A percentile compares a stretch with the other conserved stretches of the same genome.
phyloP scores from a whole-genome alignment of 2,329 filamentous ascomycete genomes.

The Mariannaea elegans region DNA sequence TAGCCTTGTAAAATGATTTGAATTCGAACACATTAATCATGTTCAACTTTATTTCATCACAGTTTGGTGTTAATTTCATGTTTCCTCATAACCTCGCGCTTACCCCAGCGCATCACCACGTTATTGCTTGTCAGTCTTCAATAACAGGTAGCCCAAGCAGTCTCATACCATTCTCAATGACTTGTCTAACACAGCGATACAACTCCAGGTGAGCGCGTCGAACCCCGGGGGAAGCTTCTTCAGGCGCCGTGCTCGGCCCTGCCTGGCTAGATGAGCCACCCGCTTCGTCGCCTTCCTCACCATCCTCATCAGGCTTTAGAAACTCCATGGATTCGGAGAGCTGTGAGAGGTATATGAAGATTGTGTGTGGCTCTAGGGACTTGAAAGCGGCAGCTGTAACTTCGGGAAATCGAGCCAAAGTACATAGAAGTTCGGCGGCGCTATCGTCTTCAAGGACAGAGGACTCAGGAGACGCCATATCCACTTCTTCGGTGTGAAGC shows the following conservation, averaged over 20 bases:
- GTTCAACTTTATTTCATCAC: not conserved
- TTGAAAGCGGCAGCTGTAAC: constrained; percentile 69
- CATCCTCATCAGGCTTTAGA: not conserved
- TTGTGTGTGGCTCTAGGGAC: constrained; percentile 71
- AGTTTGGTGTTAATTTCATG: not conserved
- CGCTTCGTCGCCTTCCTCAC: not conserved
- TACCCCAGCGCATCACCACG: not conserved
- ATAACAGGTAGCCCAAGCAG: constrained; percentile 23
- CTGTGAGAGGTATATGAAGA: constrained; percentile 66
- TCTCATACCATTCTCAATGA: constrained; percentile 23
- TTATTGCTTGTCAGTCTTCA: not conserved
- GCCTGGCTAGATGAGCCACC: not conserved
- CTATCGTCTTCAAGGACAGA: not conserved
- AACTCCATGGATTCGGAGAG: constrained; percentile 9
- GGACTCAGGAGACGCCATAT: constrained; percentile 1
- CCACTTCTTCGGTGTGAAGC: not conserved
- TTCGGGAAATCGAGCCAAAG: constrained; percentile 71
- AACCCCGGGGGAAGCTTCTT: not conserved
- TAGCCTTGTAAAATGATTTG: no score
- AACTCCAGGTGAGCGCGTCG: constrained; percentile 12
- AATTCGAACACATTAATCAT: no score
- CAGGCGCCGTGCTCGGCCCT: not conserved
- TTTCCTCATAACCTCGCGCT: not conserved
- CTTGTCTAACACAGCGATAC: constrained; percentile 19
- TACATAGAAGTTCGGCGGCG: constrained; percentile 55